Evolutionary conservation across 2,329 filamentous ascomycete genomes (phyloP), one percentile per base, ranked within the genome.

Genomic region (Pseudogymnoascus sp.): DNA sequence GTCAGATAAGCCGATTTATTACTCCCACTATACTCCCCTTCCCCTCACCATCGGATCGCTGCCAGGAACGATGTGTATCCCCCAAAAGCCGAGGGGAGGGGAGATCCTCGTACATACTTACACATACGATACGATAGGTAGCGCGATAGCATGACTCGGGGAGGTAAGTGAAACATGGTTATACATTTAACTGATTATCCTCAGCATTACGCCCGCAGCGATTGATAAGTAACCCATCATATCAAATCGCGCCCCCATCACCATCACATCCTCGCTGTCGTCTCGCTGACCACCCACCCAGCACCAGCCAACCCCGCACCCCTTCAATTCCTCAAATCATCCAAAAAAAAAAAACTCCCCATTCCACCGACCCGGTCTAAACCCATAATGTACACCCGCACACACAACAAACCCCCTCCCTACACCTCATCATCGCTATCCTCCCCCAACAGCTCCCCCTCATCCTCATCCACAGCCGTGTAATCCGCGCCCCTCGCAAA

Each of bases 401-500:
- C 31, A 12, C 31, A 14, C 47, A 54, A 29, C 1, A 26, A 14
- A 26, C 10, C 12, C 37, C 14, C 36, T 65, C 37, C 14, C 36
- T 65, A 86, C 60, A 88, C 89, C 66, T 97, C 93, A 72, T 97
- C 92, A 68, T 97, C 93, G 69, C 91, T 92, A 65, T 96, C 93
- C 69, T 97, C 93, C 0, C 95, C 95, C 37, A 99, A 78, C 69
- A 99, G 78, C 79, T 97, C 93, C 60, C 93, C 93, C 74, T 97
- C 95, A 73, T 97, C 95, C 61, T 95, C 90, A 71, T 96, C 92
- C 61, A 96, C 91, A 71, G 88, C 83, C 14, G 87, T 85, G 75
- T 97, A 97, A 75, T 96, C 91, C n/a, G 89, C 88, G 1, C 91
- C 89, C 64, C 92, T 84, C 4, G 92, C 89, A 77, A 99, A 99